These are phyloP conservation scores for Tuctoria greenei DNA, from an alignment of 176 grass and related monocot genomes.

Conservation along the genomic window DNA sequence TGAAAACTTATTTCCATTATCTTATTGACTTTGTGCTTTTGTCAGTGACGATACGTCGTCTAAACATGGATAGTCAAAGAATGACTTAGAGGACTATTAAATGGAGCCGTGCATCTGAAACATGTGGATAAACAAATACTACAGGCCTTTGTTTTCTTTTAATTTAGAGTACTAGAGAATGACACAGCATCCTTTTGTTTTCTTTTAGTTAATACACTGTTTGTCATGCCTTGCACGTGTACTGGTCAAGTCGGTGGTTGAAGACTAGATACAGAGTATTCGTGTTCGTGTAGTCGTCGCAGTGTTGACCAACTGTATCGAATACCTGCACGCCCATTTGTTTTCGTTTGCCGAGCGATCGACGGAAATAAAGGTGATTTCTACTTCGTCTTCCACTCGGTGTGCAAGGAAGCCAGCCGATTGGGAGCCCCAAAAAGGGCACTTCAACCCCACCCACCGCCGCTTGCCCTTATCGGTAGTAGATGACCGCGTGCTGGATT, in stretches of 20 bases:
- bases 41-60: not conserved
- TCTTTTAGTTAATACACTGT: not conserved
- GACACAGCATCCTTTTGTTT: not conserved
- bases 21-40: not conserved
- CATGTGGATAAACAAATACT: not conserved
- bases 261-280: not conserved
- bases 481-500: constrained; percentile 13
- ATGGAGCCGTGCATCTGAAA: not conserved
- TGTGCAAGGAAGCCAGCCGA: constrained; percentile 4
- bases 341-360: not conserved
- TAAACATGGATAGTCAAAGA: not conserved
- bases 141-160: not conserved
- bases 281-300: not conserved
- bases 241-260: not conserved
- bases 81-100: not conserved
- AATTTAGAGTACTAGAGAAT: not conserved
- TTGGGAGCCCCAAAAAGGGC: not conserved
- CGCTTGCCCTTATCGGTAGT: not conserved
- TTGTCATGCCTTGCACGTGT: not conserved
- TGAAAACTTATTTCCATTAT: too few relatives aligned
- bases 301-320: not conserved
- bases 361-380: not conserved
- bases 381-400: not conserved
- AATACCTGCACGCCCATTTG: too few relatives aligned
- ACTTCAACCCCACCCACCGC: not conserved